phyloP scores from a whole-genome alignment of 2,329 filamentous ascomycete genomes.

The Aspergillus sp. region DNA sequence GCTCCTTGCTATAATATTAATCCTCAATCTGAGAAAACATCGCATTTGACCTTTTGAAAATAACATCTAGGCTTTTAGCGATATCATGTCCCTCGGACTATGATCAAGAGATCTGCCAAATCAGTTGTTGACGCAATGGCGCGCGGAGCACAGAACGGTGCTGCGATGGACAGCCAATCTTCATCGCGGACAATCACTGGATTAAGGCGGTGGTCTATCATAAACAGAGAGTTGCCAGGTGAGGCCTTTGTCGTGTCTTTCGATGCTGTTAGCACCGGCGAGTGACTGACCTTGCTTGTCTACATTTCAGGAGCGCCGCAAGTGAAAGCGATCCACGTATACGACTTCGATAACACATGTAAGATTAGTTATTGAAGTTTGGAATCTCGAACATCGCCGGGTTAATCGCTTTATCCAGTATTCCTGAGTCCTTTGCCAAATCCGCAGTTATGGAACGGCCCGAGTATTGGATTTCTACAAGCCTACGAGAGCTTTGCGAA shows the following conservation, averaged over 20 bases:
- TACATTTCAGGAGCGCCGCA: slow-evolving; percentile 55
- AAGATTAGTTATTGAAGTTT: slow-evolving; percentile 32
- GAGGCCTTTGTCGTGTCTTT: slow-evolving; percentile 22
- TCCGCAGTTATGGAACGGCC: slow-evolving; percentile 77
- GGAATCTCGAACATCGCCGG: not conserved
- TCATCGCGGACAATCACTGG: slow-evolving; percentile 64
- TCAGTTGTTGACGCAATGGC: slow-evolving; percentile 33
- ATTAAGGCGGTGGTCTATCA: slow-evolving; percentile 80
- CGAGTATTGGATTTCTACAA: slow-evolving; percentile 74
- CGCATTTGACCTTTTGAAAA: not conserved
- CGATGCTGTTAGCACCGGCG: not conserved
- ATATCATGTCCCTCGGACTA: slow-evolving; percentile 22
- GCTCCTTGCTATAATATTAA: not conserved
- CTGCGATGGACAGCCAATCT: slow-evolving; percentile 21
- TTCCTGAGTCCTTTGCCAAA: slow-evolving; percentile 92
- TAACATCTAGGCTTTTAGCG: not conserved
- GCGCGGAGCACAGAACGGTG: slow-evolving; percentile 27
- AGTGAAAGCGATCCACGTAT: slow-evolving; percentile 82
- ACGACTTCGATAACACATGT: slow-evolving; percentile 98
- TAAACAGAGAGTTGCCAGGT: slow-evolving; percentile 71
- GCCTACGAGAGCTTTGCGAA: slow-evolving; percentile 73
- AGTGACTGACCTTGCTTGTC: not conserved
- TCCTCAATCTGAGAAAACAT: not conserved
- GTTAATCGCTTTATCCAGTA: slow-evolving; percentile 52
- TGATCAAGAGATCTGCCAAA: slow-evolving; percentile 32